Evolutionary conservation across 106 monocot genomes (phyloP).

Genomic region (Dendrobium huoshanense): DNA sequence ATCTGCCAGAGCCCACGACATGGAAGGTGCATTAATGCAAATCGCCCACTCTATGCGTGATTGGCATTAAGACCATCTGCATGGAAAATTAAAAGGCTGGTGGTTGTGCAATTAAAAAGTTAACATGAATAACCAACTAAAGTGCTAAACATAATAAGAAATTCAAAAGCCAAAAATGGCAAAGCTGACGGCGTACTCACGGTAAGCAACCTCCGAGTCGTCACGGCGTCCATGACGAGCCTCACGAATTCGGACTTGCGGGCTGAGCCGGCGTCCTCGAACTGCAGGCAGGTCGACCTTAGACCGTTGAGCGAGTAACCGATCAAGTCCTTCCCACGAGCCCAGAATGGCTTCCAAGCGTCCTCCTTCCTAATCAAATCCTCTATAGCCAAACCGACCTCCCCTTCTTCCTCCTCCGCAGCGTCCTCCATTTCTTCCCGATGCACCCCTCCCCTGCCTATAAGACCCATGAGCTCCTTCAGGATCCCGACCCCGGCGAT

Average conservation of each 20-base stretch:
- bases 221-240: conserved; percentile 16
- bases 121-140: too few species aligned
- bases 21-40: too few species aligned
- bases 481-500: conserved; percentile 28
- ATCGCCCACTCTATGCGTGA: too few species aligned
- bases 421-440: background rate
- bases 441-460: conserved; percentile 5
- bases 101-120: too few species aligned
- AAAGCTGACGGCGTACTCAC: conserved; percentile 21
- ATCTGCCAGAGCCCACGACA: too few species aligned
- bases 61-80: too few species aligned
- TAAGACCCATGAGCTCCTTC: conserved; percentile 25
- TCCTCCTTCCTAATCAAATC: conserved; percentile 45
- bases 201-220: conserved; percentile 30
- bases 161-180: background rate
- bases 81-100: too few species aligned
- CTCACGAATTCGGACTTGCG: conserved; percentile 30
- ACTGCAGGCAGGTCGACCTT: conserved; percentile 23
- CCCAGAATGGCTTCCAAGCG: conserved; percentile 56
- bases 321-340: conserved; percentile 45
- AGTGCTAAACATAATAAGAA: background rate
- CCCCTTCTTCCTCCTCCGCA: conserved; percentile 11
- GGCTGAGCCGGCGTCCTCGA: conserved; percentile 24
- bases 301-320: conserved; percentile 61
- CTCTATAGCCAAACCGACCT: conserved; percentile 31